A percentile compares a stretch with the other conserved stretches of the same genome.
These are phyloP conservation scores for Aspergillus eucalypticola DNA, from an alignment of 2,329 filamentous ascomycete genomes.

Conservation along the genomic window DNA sequence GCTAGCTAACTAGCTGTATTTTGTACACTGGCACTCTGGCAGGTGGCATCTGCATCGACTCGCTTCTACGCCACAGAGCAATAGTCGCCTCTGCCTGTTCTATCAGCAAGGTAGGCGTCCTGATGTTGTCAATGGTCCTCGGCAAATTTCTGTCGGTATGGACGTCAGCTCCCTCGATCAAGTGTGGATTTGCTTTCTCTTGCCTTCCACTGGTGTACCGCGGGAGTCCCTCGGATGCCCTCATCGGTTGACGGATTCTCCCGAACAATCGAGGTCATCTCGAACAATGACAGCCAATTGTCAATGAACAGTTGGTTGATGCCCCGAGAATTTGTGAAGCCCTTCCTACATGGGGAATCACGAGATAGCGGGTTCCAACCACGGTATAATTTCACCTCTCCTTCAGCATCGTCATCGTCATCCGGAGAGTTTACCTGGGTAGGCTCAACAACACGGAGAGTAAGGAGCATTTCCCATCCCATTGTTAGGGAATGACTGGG, in stretches of 20 bases:
- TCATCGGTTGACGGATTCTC: background rate
- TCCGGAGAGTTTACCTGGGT: background rate
- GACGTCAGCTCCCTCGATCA: background rate
- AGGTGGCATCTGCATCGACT: background rate
- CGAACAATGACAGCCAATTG: slow-evolving; percentile 4
- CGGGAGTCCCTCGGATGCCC: background rate
- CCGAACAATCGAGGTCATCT: slow-evolving; percentile 2
- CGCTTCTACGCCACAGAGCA: slow-evolving; percentile 1
- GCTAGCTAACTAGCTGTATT: too few species aligned
- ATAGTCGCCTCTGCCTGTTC: background rate
- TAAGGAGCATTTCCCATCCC: background rate
- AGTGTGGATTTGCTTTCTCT: background rate
- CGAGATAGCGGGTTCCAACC: background rate
- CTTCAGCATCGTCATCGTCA: background rate
- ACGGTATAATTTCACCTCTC: background rate
- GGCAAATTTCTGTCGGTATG: slow-evolving; percentile 11
- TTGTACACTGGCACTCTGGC: background rate
- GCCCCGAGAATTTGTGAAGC: background rate
- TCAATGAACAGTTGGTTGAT: background rate
- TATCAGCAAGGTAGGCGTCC: background rate
- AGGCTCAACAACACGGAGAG: background rate
- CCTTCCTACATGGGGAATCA: background rate
- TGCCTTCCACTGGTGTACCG: background rate
- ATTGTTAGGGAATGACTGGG: background rate
- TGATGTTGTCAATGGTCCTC: slow-evolving; percentile 9